Base-by-base conservation (phyloP, 169 alveolate species). In the Eimeria falciformis region DNA sequence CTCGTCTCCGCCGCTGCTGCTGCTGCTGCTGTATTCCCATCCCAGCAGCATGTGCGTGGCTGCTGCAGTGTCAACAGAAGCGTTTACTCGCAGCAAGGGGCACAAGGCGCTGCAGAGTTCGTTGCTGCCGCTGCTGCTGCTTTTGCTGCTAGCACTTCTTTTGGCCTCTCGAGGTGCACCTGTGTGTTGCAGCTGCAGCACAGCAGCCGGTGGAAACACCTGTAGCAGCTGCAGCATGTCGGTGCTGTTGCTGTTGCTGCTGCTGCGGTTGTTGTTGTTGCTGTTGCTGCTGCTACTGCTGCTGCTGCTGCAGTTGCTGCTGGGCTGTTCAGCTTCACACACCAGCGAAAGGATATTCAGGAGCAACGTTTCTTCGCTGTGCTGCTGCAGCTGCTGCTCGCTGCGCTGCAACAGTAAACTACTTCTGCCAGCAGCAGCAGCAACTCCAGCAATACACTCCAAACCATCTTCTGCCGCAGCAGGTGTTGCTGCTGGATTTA, bases 11-110 rank as follows among this genome's bases (percentile, higher is more conserved):
- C 18, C 27, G 17, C 79, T 68, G 79, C 18, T 68, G 79, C 43
- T 6, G 79, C 79, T 68, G 79, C 45, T 68, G 83, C 27, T 71
- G 83, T 27, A 71, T 5, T 71, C 83, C 83, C 83, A 71, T 43
- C 56, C 83, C 11, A 43, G 58, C 53, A 37, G 50, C 27, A 37
- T 21, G 14, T 7, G 17, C 43, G n/a, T 56, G 21, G 21, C 55
- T 43, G 53, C n/a, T 71, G 83, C 83, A 37, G 83, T 21, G 25
- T 9, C 17, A 0, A 29, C n/a, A n/a, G 33, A 40, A 53, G 43
- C 47, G 25, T 21, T 12, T n/a, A 0, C 25, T 56, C 83, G 25
- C 0, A 71, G 33, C 14, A 71, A n/a, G 11, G 83, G 58, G 83
- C 83, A 71, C n/a, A 71, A n/a, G 27, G 53, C 62, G 58, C 83